Percentiles rank a stretch among this genome's conserved stretches.
Conservation (phyloP, 148 eudicot species). For the Vaccinium myrtillus region DNA sequence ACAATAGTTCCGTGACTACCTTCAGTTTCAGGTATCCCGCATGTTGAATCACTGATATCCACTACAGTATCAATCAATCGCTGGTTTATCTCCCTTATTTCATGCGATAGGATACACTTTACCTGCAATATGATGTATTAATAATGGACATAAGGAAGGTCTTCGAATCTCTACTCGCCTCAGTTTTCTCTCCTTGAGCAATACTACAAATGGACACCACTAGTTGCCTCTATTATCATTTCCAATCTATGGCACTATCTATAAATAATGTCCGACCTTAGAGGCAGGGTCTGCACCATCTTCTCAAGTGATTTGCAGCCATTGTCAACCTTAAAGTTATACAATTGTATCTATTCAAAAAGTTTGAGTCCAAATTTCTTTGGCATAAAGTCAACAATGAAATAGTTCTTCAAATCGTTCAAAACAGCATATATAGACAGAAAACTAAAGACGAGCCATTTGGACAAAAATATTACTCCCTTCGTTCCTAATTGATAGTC, state of each 20-base stretch:
- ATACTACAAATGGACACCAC: not conserved
- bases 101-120: conserved; percentile 63
- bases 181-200: not conserved
- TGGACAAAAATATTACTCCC: not conserved
- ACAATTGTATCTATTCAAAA: not conserved
- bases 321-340: not conserved
- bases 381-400: not conserved
- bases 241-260: not conserved
- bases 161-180: not conserved
- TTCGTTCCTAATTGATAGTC: too few species aligned
- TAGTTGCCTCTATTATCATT: not conserved
- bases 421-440: not conserved
- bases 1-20: conserved; percentile 66
- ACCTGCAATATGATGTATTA: conserved; percentile 39
- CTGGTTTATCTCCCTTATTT: conserved; percentile 71
- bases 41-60: conserved; percentile 47
- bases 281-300: not conserved
- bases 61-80: conserved; percentile 81
- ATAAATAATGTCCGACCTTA: not conserved
- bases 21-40: conserved; percentile 34
- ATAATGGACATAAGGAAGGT: not conserved
- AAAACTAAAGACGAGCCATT: not conserved
- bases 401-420: not conserved
- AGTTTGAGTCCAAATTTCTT: not conserved
- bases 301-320: not conserved